Evolutionary conservation across 345 rosid species (phyloP).

Genomic region (Pugionium dolabratum): DNA sequence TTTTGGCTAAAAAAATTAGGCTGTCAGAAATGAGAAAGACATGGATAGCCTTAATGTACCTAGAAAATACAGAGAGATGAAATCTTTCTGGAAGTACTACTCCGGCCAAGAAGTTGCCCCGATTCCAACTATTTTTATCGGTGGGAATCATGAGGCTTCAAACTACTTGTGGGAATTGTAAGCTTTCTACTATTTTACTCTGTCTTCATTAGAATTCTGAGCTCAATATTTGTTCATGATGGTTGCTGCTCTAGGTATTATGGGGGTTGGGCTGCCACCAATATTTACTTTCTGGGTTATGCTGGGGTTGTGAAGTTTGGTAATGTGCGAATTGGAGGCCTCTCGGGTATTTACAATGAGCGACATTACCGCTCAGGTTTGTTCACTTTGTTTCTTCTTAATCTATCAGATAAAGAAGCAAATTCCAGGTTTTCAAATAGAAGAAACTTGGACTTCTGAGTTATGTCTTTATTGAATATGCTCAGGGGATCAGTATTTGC

Average conservation of each 20-base stretch:
- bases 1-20: conserved; percentile 41
- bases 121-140: conserved; percentile 87
- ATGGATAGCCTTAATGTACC: conserved; percentile 86
- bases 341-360: conserved; percentile 81
- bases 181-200: conserved; percentile 30
- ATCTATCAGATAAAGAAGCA: not conserved
- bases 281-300: conserved; percentile 78
- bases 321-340: conserved; percentile 80
- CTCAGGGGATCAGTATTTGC: not conserved
- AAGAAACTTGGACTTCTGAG: not conserved
- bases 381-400: conserved; percentile 13
- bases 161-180: conserved; percentile 93
- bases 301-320: conserved; percentile 90
- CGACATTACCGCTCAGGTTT: conserved; percentile 64
- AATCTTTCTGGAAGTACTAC: conserved; percentile 92
- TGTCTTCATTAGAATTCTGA: not conserved
- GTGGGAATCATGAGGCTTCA: conserved; percentile 97
- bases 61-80: conserved; percentile 66
- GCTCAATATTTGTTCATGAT: conserved; percentile 18
- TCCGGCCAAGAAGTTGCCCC: conserved; percentile 82
- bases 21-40: conserved; percentile 82
- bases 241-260: conserved; percentile 56
- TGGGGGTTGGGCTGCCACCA: conserved; percentile 96
- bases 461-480: not conserved
- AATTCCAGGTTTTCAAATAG: not conserved